Conservation (phyloP, 352 stramenopile genomes). For the Pythium folliculosum region DNA sequence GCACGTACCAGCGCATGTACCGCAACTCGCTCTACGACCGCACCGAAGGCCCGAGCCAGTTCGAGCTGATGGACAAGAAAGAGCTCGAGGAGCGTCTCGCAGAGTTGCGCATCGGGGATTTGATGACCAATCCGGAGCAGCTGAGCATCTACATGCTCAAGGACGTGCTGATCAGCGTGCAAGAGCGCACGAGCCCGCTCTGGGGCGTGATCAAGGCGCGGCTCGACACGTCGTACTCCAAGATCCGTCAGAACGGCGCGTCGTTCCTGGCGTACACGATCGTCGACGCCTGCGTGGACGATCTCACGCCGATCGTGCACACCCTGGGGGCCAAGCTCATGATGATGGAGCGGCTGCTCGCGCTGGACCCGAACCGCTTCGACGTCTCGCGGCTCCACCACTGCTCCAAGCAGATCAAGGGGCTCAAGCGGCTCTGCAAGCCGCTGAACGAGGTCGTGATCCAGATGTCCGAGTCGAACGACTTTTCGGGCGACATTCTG, state of each 20-base stretch:
- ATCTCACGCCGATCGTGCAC: conserved; percentile 75
- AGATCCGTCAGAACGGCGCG: conserved; percentile 75
- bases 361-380: conserved; percentile 58
- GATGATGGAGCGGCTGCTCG: conserved; percentile 67
- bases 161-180: conserved; percentile 74
- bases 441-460: conserved; percentile 72
- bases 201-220: conserved; percentile 65
- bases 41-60: conserved; percentile 46
- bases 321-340: conserved; percentile 72
- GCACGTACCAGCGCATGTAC: conserved; percentile 76
- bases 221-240: conserved; percentile 79
- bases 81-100: conserved; percentile 62
- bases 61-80: conserved; percentile 66
- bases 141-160: conserved; percentile 76
- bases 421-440: conserved; percentile 72
- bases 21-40: conserved; percentile 65
- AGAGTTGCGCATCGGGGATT: conserved; percentile 50
- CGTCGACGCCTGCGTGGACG: conserved; percentile 81
- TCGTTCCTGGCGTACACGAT: conserved; percentile 80
- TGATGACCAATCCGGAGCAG: conserved; percentile 80
- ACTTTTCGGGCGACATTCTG: conserved; percentile 71
- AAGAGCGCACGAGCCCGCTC: conserved; percentile 49
- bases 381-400: conserved; percentile 56
- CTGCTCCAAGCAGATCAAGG: conserved; percentile 73
- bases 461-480: conserved; percentile 66